Conservation (phyloP, 768 basidiomycete species). For the Pulveroboletus frians region DNA sequence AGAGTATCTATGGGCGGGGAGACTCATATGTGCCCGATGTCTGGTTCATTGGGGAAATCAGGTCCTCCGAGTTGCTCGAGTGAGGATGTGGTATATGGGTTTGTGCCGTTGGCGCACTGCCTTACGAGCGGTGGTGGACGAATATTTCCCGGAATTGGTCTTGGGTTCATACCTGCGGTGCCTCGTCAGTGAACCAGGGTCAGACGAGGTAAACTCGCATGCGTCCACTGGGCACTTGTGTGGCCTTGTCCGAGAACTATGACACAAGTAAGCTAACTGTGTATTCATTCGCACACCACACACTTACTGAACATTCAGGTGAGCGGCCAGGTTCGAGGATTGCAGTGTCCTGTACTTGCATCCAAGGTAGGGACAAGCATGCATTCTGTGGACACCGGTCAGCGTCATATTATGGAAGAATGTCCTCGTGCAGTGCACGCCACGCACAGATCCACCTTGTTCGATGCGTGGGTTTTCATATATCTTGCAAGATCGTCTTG, state of each 20-base stretch:
- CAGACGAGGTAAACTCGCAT: slow-evolving; percentile 11
- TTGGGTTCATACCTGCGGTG: slow-evolving; percentile 21
- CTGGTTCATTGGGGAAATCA: not conserved
- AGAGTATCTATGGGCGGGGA: not conserved
- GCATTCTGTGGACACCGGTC: slow-evolving; percentile 19
- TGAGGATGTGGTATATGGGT: slow-evolving; percentile 2
- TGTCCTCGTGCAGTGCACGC: not conserved
- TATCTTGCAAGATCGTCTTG: slow-evolving; percentile 22
- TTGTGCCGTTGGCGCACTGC: not conserved
- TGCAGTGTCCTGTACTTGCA: slow-evolving; percentile 26
- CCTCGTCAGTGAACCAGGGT: slow-evolving; percentile 22
- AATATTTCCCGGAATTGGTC: not conserved
- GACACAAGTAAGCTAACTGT: not conserved
- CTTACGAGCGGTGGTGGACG: not conserved
- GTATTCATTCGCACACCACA: not conserved
- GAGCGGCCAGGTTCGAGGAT: slow-evolving; percentile 24
- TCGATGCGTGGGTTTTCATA: slow-evolving; percentile 17
- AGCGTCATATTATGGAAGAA: not conserved
- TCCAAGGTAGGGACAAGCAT: slow-evolving; percentile 14
- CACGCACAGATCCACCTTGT: slow-evolving; percentile 25
- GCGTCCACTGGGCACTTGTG: slow-evolving; percentile 14
- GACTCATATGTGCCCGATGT: not conserved
- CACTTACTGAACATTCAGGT: slow-evolving; percentile 30
- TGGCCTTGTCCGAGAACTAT: slow-evolving; percentile 10
- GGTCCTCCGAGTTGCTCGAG: not conserved